Percentiles rank a stretch among this genome's conserved stretches.
Evolutionary conservation across 768 basidiomycete species (phyloP).

Genomic region (Amanita brunnescens): DNA sequence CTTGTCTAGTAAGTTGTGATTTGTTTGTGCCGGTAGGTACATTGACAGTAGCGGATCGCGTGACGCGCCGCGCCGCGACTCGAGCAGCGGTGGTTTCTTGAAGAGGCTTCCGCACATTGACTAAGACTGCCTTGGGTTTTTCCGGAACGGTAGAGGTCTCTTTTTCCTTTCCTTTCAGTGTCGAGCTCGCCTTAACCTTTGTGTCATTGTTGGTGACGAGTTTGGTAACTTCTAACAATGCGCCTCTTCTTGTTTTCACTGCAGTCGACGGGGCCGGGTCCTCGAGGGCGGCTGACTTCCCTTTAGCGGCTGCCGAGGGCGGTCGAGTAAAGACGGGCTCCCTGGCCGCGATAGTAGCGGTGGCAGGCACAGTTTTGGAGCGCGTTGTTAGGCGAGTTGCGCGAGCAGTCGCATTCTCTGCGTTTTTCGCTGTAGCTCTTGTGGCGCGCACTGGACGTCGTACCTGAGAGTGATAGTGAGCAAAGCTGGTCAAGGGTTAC

Average conservation of each 20-base stretch:
- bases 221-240: constrained; percentile 8
- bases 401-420: constrained; percentile 64
- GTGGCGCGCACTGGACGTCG: constrained; percentile 56
- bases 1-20: constrained; percentile 9
- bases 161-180: constrained; percentile 6
- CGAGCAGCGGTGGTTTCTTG: neutral
- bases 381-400: constrained; percentile 44
- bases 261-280: neutral
- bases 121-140: constrained; percentile 4
- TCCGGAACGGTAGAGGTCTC: neutral
- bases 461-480: constrained; percentile 29
- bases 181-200: neutral
- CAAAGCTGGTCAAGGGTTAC: neutral
- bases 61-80: neutral
- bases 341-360: constrained; percentile 21
- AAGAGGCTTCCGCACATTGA: neutral
- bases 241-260: constrained; percentile 19
- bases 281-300: neutral
- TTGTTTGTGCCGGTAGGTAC: neutral
- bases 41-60: neutral
- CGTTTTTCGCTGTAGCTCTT: constrained; percentile 44
- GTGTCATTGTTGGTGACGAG: constrained; percentile 4
- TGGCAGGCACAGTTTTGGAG: constrained; percentile 43
- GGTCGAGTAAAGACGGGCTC: constrained; percentile 5
- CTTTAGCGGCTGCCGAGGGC: neutral